Percentiles rank a stretch among this genome's conserved stretches.
Conservation (phyloP, 75 land plant genomes). For the Chamaecyparis obtusa region DNA sequence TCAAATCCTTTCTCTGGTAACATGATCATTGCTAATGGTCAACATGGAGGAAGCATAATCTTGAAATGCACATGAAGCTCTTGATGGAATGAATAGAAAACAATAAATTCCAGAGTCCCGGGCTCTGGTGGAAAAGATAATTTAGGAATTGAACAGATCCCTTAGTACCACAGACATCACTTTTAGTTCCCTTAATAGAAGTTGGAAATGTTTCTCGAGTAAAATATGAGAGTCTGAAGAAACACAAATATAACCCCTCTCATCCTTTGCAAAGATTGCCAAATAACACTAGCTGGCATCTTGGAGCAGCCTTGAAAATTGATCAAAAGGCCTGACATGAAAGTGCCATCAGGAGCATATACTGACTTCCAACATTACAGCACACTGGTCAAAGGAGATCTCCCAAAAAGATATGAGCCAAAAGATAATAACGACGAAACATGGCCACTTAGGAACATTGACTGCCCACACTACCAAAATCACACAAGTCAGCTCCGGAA, state of each 20-base stretch:
- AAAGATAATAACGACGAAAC: too few species aligned
- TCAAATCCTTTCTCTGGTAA: not conserved
- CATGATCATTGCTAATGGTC: not conserved
- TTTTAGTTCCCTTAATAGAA: conserved; percentile 25
- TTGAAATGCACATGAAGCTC: conserved; percentile 36
- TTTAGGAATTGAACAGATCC: conserved; percentile 38
- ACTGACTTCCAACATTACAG: too few species aligned
- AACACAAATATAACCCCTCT: conserved; percentile 13
- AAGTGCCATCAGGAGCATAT: too few species aligned
- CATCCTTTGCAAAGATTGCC: too few species aligned
- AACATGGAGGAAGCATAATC: conserved; percentile 5
- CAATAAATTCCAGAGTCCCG: conserved; percentile 38
- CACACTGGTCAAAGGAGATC: too few species aligned
- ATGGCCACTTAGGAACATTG: too few species aligned
- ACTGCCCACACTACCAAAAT: too few species aligned
- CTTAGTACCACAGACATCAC: conserved; percentile 33
- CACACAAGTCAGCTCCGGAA: too few species aligned
- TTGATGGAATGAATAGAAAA: conserved; percentile 37
- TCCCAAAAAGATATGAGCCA: too few species aligned
- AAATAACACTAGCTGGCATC: too few species aligned
- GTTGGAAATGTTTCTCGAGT: conserved; percentile 20
- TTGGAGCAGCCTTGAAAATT: too few species aligned
- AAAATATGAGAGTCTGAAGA: not conserved
- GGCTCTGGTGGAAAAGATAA: conserved; percentile 34
- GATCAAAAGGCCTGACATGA: too few species aligned